phyloP scores from a whole-genome alignment of 495 filamentous ascomycete species.

The Penicillium ucsense region DNA sequence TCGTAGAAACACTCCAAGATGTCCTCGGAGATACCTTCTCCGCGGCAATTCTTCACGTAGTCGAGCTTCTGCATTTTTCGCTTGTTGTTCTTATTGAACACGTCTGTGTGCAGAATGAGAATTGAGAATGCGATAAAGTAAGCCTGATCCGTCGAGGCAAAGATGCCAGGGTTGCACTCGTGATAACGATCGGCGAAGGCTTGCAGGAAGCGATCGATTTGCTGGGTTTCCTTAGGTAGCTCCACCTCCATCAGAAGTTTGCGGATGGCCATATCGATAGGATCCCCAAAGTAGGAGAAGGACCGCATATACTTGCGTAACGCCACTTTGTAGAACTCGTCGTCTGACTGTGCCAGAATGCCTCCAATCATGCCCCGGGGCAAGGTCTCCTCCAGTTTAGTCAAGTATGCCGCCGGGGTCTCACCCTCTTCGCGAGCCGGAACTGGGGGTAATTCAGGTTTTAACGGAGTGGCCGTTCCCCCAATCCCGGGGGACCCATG shows the following conservation, averaged over 20 bases:
- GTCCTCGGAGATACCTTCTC: slow-evolving; percentile 83
- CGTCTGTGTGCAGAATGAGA: slow-evolving; percentile 91
- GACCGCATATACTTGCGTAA: slow-evolving; percentile 89
- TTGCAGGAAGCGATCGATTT: slow-evolving; percentile 90
- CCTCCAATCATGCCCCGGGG: slow-evolving; percentile 72
- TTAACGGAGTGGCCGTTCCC: slow-evolving; percentile 57
- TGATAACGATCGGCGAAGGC: slow-evolving; percentile 94
- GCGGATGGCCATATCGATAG: slow-evolving; percentile 93
- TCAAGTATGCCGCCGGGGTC: slow-evolving; percentile 80
- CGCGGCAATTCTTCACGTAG: slow-evolving; percentile 88
- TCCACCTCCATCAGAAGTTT: slow-evolving; percentile 96
- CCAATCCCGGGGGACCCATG: slow-evolving; percentile 44
- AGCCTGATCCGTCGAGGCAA: slow-evolving; percentile 82
- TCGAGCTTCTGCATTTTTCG: slow-evolving; percentile 96
- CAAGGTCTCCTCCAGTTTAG: slow-evolving; percentile 67
- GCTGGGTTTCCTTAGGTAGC: slow-evolving; percentile 92
- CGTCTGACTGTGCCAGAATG: slow-evolving; percentile 69
- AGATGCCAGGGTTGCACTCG: slow-evolving; percentile 97
- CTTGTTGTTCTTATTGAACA: slow-evolving; percentile 99
- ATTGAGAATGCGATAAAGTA: slow-evolving; percentile 97
- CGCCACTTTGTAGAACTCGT: slow-evolving; percentile 73
- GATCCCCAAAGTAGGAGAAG: slow-evolving; percentile 90
- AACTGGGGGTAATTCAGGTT: slow-evolving; percentile 54
- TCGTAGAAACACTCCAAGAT: slow-evolving; percentile 95
- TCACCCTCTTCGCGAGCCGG: slow-evolving; percentile 82